Percentiles rank a stretch among this genome's conserved stretches.
Evolutionary conservation across 2,329 filamentous ascomycete genomes (phyloP).

Genomic region (Aaosphaeria arxii): DNA sequence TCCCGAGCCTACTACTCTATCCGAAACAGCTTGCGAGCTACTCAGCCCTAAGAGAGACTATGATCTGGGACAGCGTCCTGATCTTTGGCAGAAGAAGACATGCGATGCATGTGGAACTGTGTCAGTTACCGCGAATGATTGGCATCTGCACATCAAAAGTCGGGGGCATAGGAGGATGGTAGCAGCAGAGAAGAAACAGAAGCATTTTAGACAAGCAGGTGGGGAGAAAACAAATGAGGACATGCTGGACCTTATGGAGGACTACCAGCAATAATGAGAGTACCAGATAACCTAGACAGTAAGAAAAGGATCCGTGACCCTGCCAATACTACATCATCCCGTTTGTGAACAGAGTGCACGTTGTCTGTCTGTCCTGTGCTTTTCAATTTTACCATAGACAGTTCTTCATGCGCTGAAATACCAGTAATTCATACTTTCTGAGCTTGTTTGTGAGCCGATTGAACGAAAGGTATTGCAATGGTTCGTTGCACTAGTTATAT

Average conservation of each 20-base stretch:
- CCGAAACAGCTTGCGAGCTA: conserved; percentile 54
- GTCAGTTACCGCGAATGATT: conserved; percentile 56
- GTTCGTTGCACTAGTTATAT: too few relatives aligned
- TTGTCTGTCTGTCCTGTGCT: too few relatives aligned
- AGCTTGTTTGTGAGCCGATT: too few relatives aligned
- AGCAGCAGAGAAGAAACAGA: conserved; percentile 23
- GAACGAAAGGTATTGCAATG: too few relatives aligned
- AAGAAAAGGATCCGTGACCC: too few relatives aligned
- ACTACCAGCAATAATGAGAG: background rate
- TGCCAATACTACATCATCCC: too few relatives aligned
- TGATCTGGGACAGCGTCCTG: conserved; percentile 41
- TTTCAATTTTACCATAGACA: too few relatives aligned
- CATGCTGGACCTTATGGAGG: background rate
- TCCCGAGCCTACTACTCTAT: conserved; percentile 55
- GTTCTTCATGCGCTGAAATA: too few relatives aligned
- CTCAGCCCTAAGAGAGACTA: conserved; percentile 56
- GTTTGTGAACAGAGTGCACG: too few relatives aligned
- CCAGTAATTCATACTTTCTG: too few relatives aligned
- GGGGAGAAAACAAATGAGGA: background rate
- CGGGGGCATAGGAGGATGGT: conserved; percentile 49
- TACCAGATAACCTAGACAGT: too few relatives aligned
- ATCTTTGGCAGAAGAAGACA: conserved; percentile 51
- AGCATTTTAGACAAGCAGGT: conserved; percentile 2
- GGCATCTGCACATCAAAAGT: conserved; percentile 56
- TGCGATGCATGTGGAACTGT: conserved; percentile 70